A percentile compares a stretch with the other conserved stretches of the same genome.
Conservation (phyloP, 306 rosid genomes). For the Rubus parviflorus region DNA sequence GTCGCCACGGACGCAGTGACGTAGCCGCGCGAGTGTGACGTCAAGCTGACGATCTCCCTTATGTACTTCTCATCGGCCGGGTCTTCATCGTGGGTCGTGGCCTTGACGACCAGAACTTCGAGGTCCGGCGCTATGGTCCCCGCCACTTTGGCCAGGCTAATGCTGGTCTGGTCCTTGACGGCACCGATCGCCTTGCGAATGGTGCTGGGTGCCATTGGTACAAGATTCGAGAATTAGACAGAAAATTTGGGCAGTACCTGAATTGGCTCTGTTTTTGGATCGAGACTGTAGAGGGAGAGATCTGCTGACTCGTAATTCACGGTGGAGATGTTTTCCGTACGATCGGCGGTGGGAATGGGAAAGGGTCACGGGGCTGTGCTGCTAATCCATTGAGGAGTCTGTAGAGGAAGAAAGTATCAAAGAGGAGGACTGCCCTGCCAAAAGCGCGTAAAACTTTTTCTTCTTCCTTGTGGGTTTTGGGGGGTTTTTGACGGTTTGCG, state of each 20-base stretch:
- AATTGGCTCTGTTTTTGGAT: not conserved
- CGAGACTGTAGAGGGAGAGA: not conserved
- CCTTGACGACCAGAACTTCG: slow-evolving; percentile 80
- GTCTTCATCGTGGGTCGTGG: slow-evolving; percentile 73
- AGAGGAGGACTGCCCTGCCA: not conserved
- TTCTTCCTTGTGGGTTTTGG: not conserved
- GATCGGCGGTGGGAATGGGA: slow-evolving; percentile 4
- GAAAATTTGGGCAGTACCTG: not conserved
- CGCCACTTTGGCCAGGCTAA: slow-evolving; percentile 82
- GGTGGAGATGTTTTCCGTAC: not conserved
- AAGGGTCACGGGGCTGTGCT: not conserved
- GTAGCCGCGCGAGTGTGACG: slow-evolving; percentile 54
- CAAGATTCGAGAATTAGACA: not conserved
- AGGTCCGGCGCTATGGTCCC: slow-evolving; percentile 78
- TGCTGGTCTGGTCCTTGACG: slow-evolving; percentile 88
- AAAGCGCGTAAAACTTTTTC: not conserved
- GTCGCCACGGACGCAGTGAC: slow-evolving; percentile 58
- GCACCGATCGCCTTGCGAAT: slow-evolving; percentile 89
- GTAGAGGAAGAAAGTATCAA: not conserved
- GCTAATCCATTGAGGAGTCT: not conserved
- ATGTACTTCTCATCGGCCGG: slow-evolving; percentile 74
- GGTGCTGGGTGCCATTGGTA: slow-evolving; percentile 64
- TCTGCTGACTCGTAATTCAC: no score
- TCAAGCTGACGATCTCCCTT: slow-evolving; percentile 56
- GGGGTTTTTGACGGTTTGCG: not conserved